These are phyloP conservation scores for Talaromyces ruber DNA, from an alignment of 495 filamentous ascomycete species.

Conservation along the genomic window DNA sequence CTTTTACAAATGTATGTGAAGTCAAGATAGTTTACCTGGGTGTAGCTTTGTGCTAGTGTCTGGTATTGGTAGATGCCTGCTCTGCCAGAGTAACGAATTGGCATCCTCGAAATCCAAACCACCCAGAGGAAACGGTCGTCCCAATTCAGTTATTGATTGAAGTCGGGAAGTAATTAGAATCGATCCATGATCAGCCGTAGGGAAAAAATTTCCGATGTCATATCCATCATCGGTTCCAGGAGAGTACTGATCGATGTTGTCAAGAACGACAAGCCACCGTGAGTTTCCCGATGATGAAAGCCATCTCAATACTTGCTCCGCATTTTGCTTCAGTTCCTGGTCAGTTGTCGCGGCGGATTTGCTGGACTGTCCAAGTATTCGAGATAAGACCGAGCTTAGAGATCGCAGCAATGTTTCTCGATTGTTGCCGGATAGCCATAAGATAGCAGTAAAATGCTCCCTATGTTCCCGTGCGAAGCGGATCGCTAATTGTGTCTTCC, in stretches of 20 bases:
- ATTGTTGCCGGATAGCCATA: constrained; percentile 24
- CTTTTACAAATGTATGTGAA: constrained; percentile 1
- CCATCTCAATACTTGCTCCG: constrained; percentile 16
- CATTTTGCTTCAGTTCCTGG: constrained; percentile 11
- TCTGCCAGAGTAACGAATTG: constrained; percentile 17
- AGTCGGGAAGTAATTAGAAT: constrained; percentile 34
- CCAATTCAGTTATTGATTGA: constrained; percentile 17
- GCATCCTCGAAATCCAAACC: constrained; percentile 13
- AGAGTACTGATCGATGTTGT: constrained; percentile 33
- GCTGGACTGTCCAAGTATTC: constrained; percentile 7
- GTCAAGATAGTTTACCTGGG: neutral
- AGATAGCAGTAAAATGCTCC: constrained; percentile 18
- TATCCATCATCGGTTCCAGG: constrained; percentile 12
- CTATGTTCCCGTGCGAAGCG: constrained; percentile 24
- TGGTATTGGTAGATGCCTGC: constrained; percentile 7
- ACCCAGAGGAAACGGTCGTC: constrained; percentile 14
- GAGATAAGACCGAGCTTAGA: constrained; percentile 13
- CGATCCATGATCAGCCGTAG: constrained; percentile 27
- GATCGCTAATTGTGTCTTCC: constrained; percentile 35
- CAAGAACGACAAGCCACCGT: constrained; percentile 31
- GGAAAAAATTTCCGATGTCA: constrained; percentile 26
- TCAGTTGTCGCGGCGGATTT: constrained; percentile 8
- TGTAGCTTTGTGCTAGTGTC: neutral
- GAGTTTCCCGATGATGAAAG: constrained; percentile 18
- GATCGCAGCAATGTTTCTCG: constrained; percentile 13